These are phyloP conservation scores for Parmales sp. DNA, from an alignment of 108 stramenopile species.

Conservation along the genomic window DNA sequence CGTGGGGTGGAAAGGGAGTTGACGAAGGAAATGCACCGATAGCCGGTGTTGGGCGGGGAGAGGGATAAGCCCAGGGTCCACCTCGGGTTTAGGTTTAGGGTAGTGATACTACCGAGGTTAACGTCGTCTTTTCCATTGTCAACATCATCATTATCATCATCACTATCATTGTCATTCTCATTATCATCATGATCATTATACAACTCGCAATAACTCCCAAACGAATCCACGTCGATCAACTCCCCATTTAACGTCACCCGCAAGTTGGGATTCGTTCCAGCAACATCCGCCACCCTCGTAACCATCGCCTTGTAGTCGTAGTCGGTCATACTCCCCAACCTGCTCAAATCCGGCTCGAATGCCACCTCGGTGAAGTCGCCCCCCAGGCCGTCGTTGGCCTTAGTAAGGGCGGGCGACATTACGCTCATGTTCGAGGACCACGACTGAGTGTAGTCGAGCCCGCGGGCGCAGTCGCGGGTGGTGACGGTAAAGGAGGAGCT, in stretches of 20 bases:
- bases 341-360: conserved; percentile 65
- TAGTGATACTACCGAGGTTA: too few species aligned
- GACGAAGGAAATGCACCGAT: conserved; percentile 69
- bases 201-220: conserved; percentile 37
- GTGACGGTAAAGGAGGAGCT: not conserved
- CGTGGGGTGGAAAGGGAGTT: conserved; percentile 74
- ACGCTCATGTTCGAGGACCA: not conserved
- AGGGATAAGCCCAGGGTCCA: conserved; percentile 63
- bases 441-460: not conserved
- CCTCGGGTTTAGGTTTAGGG: too few species aligned
- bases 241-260: conserved; percentile 52
- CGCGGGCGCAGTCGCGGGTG: not conserved
- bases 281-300: conserved; percentile 71
- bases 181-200: conserved; percentile 17
- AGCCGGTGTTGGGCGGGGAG: conserved; percentile 34
- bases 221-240: conserved; percentile 21
- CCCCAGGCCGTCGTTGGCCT: not conserved
- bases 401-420: conserved; percentile 21
- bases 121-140: too few species aligned
- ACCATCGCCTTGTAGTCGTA: conserved; percentile 69
- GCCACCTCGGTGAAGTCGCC: conserved; percentile 61
- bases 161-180: conserved; percentile 26
- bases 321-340: conserved; percentile 25
- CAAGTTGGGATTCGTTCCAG: conserved; percentile 65
- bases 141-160: too few species aligned